A percentile compares a stretch with the other conserved stretches of the same genome.
phyloP scores from a whole-genome alignment of 1,284 basidiomycete species.

The Takashimella koratensis region DNA sequence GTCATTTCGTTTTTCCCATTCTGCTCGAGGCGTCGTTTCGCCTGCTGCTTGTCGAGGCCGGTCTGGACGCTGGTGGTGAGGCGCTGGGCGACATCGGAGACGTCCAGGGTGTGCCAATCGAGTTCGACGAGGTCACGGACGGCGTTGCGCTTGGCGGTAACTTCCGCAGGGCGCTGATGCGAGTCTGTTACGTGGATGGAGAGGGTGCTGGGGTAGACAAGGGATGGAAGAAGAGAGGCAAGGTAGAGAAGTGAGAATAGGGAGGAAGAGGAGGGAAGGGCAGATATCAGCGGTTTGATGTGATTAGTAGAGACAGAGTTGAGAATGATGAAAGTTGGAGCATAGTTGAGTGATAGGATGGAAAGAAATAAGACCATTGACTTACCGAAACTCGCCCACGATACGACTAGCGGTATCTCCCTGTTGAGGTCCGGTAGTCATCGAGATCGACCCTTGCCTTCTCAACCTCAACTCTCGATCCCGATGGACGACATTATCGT shows the following conservation, averaged over 20 bases:
- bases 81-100: slow-evolving; percentile 54
- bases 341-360: too few species aligned
- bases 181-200: slow-evolving; percentile 45
- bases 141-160: slow-evolving; percentile 14
- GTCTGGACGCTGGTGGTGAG: slow-evolving; percentile 53
- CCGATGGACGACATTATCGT: slow-evolving; percentile 5
- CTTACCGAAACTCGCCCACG: slow-evolving; percentile 41
- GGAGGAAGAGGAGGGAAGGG: neutral
- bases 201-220: slow-evolving; percentile 29
- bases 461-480: slow-evolving; percentile 21
- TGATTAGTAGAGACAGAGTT: too few species aligned
- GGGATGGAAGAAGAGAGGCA: neutral
- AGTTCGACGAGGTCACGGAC: slow-evolving; percentile 45
- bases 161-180: slow-evolving; percentile 14
- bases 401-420: slow-evolving; percentile 28
- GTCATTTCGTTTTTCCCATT: slow-evolving; percentile 50
- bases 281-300: too few species aligned
- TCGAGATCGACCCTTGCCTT: slow-evolving; percentile 24
- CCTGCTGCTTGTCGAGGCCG: slow-evolving; percentile 56
- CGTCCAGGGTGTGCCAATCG: slow-evolving; percentile 57
- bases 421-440: slow-evolving; percentile 14
- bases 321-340: too few species aligned
- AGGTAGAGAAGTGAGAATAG: neutral
- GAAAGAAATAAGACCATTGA: neutral
- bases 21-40: slow-evolving; percentile 51